Conservation (phyloP, 495 filamentous ascomycete species). For the Hyaloscypha hepaticicola region DNA sequence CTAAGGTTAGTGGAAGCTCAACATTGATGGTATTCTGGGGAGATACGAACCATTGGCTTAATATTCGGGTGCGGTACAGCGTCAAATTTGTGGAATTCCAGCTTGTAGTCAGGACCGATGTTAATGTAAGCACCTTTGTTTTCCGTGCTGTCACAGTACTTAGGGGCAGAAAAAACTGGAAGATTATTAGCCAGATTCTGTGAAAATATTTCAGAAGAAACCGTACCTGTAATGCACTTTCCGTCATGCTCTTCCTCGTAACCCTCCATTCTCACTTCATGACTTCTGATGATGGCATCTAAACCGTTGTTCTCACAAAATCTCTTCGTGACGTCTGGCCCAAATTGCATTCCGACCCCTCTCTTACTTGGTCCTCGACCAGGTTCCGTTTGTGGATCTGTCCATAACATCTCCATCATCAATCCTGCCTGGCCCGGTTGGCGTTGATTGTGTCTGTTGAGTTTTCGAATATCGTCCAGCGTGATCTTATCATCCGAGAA, state of each 20-base stretch:
- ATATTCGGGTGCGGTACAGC: constrained; percentile 95
- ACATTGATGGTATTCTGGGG: not conserved
- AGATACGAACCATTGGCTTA: constrained; percentile 62
- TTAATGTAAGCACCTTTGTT: constrained; percentile 99
- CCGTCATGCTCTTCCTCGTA: constrained; percentile 98
- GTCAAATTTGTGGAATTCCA: constrained; percentile 88
- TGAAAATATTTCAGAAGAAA: not conserved
- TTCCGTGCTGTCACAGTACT: constrained; percentile 95
- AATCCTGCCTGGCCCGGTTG: constrained; percentile 94
- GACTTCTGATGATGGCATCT: constrained; percentile 91
- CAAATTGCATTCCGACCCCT: constrained; percentile 94
- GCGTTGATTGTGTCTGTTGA: constrained; percentile 86
- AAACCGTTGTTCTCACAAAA: constrained; percentile 97
- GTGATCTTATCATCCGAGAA: constrained; percentile 96
- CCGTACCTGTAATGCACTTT: constrained; percentile 84
- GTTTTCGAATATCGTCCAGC: constrained; percentile 88
- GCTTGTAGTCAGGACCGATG: constrained; percentile 87
- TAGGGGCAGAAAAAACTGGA: constrained; percentile 91
- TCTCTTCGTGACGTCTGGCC: constrained; percentile 91
- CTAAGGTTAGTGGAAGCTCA: constrained; percentile 32
- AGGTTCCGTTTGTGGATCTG: constrained; percentile 82
- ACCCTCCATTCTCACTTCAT: constrained; percentile 96
- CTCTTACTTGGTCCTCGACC: constrained; percentile 94
- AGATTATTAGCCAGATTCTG: constrained; percentile 27
- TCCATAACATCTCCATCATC: constrained; percentile 99